Base-by-base conservation (phyloP, 2,329 filamentous ascomycete genomes). In the Parastagonospora nodorum region DNA sequence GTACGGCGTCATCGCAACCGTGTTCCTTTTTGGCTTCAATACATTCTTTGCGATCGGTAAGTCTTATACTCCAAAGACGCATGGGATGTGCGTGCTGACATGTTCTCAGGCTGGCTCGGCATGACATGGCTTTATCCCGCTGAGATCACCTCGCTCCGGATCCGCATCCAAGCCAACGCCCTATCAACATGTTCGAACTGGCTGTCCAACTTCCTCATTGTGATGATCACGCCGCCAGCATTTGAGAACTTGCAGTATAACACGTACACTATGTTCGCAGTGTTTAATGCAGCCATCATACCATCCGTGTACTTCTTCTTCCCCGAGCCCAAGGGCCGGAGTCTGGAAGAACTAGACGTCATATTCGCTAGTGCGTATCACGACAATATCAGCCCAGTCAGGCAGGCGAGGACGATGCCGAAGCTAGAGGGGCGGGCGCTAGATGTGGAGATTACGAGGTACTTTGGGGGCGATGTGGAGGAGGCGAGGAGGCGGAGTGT, bases 151-250 rank as follows among this genome's bases (percentile, higher is more conserved):
- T 87, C 88, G 0, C 73, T 89, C 0, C 81, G 86, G 51, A 80
- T 89, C 1, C 82, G 88, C n/a, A 88, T 87, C 2, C 86, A 87
- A 60, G 88, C 88, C 9, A 90, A 90, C 53, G 86, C 88, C 0
- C 56, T 31, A 12, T 48, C 35, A 7, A 51, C 53, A 0, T 50
- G 49, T 15, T 50, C 46, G 0, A 57, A 58, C 35, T 53, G 52
- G 51, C 37, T 50, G 5, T 50, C 47, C 5, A 57, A 84, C 84
- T 86, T 86, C 67, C 70, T 85, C 60, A 82, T 87, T 16, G 84
- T 86, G 50, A 84, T 85, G 78, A 82, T 86, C 52, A 84, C 82
- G 0, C 83, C 82, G 0, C 78, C 83, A n/a, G 80, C 82, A 7
- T 81, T 86, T 53, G 64, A 69, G 4, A 79, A 76, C 43, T 81